Conservation (phyloP, 2,329 filamentous ascomycete species). For the Purpureocillium takamizusanense region DNA sequence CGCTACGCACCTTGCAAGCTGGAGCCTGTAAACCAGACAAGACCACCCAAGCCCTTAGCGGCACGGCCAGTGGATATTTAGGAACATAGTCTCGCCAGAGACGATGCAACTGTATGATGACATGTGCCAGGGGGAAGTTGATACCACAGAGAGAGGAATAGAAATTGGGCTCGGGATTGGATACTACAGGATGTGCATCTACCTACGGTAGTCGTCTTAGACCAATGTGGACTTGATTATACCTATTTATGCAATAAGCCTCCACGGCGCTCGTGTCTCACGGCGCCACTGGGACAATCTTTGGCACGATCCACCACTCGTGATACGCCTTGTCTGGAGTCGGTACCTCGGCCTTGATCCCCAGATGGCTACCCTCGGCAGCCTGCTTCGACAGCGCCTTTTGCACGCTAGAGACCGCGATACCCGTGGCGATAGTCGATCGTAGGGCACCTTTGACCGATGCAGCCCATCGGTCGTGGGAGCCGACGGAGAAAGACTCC, state of each 20-base stretch:
- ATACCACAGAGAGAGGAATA: too few relatives aligned
- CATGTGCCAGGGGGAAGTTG: neutral
- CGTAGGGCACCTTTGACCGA: constrained; percentile 53
- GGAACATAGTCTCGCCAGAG: too few relatives aligned
- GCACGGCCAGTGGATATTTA: too few relatives aligned
- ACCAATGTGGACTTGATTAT: neutral
- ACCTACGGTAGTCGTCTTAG: constrained; percentile 2
- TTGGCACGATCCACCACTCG: constrained; percentile 57
- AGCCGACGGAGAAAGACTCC: constrained; percentile 46
- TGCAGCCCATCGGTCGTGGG: constrained; percentile 52
- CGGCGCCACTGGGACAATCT: constrained; percentile 18
- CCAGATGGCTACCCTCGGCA: constrained; percentile 18
- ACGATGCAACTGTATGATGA: neutral
- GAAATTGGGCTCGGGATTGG: neutral
- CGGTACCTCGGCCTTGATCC: constrained; percentile 43
- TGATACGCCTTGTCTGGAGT: constrained; percentile 46
- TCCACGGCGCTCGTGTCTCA: too few relatives aligned
- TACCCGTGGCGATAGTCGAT: constrained; percentile 61
- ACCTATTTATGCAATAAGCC: too few relatives aligned
- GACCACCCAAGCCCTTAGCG: too few relatives aligned
- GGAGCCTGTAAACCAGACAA: too few relatives aligned
- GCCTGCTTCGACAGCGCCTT: constrained; percentile 38
- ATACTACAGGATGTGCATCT: neutral
- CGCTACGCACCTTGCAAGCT: too few relatives aligned
- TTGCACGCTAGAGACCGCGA: constrained; percentile 52